A percentile compares a stretch with the other conserved stretches of the same genome.
Conservation (phyloP, 148 eudicot genomes). For the Beta vulgaris region DNA sequence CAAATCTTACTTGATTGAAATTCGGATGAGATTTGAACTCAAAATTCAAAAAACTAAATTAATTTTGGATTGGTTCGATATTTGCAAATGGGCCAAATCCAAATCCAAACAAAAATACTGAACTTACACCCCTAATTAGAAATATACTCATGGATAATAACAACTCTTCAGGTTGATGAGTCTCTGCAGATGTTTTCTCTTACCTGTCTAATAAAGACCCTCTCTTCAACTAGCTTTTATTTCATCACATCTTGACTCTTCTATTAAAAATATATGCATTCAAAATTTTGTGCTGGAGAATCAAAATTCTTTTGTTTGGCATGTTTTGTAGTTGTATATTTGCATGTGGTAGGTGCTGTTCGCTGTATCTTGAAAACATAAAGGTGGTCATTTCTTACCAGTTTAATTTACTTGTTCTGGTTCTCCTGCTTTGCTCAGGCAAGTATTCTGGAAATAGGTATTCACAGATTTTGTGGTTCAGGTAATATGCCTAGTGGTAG, state of each 20-base stretch:
- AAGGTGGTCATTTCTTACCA: not conserved
- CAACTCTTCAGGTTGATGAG: not conserved
- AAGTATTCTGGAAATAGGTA: not conserved
- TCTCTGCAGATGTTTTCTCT: not conserved
- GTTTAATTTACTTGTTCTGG: not conserved
- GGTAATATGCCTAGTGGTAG: constrained; percentile 69
- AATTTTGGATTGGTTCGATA: too few species aligned
- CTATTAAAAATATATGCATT: not conserved
- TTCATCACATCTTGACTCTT: not conserved
- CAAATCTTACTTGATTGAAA: too few species aligned
- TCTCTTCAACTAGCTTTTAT: not conserved
- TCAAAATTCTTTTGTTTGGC: too few species aligned
- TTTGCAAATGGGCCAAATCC: too few species aligned
- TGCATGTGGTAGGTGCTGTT: not conserved
- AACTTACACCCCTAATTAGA: too few species aligned
- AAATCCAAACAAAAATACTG: too few species aligned
- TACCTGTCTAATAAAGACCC: not conserved
- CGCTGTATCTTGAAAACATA: not conserved
- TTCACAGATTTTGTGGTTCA: constrained; percentile 35
- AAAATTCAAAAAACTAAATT: too few species aligned
- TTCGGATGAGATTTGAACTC: too few species aligned
- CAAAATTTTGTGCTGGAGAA: not conserved
- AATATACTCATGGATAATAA: not conserved
- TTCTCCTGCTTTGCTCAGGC: not conserved
- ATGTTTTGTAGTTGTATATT: not conserved